These are phyloP conservation scores for Ascoidea tarda DNA, from an alignment of 805 yeast genomes.

Conservation along the genomic window DNA sequence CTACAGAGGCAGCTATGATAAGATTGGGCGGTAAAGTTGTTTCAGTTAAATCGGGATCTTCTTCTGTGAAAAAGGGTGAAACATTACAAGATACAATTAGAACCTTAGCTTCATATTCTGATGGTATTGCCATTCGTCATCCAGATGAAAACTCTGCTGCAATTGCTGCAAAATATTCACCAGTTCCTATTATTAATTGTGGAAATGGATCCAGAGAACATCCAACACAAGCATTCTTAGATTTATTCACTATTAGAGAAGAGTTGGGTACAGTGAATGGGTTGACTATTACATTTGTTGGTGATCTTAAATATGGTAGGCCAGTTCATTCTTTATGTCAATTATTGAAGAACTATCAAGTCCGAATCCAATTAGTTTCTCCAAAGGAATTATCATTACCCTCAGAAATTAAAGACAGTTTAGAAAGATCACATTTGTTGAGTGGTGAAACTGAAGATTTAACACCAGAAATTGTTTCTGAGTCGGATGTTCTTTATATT, in stretches of 20 bases:
- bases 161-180: slow-evolving; percentile 91
- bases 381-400: slow-evolving; percentile 87
- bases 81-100: slow-evolving; percentile 94
- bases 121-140: slow-evolving; percentile 94
- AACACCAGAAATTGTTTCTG: slow-evolving; percentile 74
- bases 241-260: slow-evolving; percentile 95
- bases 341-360: slow-evolving; percentile 83
- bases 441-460: slow-evolving; percentile 61
- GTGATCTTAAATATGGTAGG: slow-evolving; percentile 96
- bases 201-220: slow-evolving; percentile 98
- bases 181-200: slow-evolving; percentile 94
- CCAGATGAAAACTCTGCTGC: slow-evolving; percentile 87
- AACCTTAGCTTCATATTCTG: slow-evolving; percentile 89
- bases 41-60: slow-evolving; percentile 67
- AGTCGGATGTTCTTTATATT: slow-evolving; percentile 91
- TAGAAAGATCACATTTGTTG: slow-evolving; percentile 54
- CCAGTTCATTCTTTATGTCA: slow-evolving; percentile 95
- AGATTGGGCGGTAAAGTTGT: slow-evolving; percentile 97
- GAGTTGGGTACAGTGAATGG: slow-evolving; percentile 98
- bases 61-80: slow-evolving; percentile 98
- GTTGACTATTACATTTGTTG: slow-evolving; percentile 96
- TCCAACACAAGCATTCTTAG: slow-evolving; percentile 97
- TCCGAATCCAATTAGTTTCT: slow-evolving; percentile 79
- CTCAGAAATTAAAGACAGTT: slow-evolving; percentile 49
- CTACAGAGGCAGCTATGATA: slow-evolving; percentile 99